Percentiles rank a stretch among this genome's conserved stretches.
phyloP scores from a whole-genome alignment of 306 rosid genomes.

The Lathyrus tuberosus region DNA sequence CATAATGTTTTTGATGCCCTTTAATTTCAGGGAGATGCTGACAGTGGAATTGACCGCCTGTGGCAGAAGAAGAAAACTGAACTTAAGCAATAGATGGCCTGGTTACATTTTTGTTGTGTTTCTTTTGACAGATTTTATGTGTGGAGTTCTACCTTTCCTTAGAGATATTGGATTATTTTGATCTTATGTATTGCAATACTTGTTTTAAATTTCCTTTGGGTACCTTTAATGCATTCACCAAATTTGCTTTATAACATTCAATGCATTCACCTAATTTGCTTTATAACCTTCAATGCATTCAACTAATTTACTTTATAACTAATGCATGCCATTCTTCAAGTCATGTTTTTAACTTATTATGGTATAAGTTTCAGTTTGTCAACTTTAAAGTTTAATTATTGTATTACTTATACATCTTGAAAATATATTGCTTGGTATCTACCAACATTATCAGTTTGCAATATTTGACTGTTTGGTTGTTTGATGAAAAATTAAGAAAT shows the following conservation, averaged over 20 bases:
- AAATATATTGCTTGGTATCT: too few species aligned
- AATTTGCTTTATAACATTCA: background rate
- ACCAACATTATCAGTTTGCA: too few species aligned
- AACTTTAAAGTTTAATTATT: too few species aligned
- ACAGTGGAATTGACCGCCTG: constrained; percentile 62
- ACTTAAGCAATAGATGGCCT: constrained; percentile 43
- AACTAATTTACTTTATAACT: too few species aligned
- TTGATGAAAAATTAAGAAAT: too few species aligned
- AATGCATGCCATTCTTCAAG: too few species aligned
- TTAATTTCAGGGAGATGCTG: constrained; percentile 56
- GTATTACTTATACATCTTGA: too few species aligned
- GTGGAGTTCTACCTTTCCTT: background rate
- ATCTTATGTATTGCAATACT: background rate
- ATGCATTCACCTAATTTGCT: too few species aligned
- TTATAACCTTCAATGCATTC: too few species aligned
- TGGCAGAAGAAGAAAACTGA: constrained; percentile 65
- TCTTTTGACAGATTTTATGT: background rate
- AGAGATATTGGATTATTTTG: constrained; percentile 34
- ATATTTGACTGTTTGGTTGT: too few species aligned
- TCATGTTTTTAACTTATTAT: too few species aligned
- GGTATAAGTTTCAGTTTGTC: too few species aligned
- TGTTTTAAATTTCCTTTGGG: constrained; percentile 5
- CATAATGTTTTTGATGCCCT: background rate
- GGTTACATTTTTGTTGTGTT: background rate
- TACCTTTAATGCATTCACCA: background rate